phyloP scores from a whole-genome alignment of 2,329 filamentous ascomycete genomes.

The Colletotrichum brevisporum region DNA sequence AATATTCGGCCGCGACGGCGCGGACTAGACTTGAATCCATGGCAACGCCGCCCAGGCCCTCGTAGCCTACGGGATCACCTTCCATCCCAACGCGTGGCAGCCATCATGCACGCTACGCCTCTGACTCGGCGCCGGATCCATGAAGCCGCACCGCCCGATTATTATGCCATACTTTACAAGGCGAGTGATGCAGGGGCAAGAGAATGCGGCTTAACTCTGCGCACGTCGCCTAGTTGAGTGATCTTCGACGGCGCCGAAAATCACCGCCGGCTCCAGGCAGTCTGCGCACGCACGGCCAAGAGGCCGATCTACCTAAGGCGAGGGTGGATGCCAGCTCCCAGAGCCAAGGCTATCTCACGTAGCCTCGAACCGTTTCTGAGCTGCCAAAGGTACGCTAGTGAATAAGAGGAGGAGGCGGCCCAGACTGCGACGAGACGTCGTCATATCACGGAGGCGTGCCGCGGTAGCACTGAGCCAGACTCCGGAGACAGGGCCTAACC shows the following conservation, averaged over 20 bases:
- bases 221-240: not conserved
- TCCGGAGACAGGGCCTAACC: not conserved
- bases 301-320: too few species aligned
- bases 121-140: not conserved
- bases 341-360: too few species aligned
- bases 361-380: too few species aligned
- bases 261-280: not conserved
- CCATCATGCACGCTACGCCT: slow-evolving; percentile 1
- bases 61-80: not conserved
- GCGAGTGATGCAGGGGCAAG: not conserved
- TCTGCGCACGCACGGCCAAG: not conserved
- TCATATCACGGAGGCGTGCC: slow-evolving; percentile 1
- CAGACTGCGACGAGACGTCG: not conserved
- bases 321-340: too few species aligned
- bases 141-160: not conserved
- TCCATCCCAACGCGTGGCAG: slow-evolving; percentile 9
- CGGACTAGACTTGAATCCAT: not conserved
- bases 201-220: not conserved
- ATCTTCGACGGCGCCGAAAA: slow-evolving; percentile 18
- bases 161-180: not conserved
- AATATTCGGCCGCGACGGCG: not conserved
- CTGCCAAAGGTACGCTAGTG: not conserved
- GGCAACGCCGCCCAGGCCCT: not conserved
- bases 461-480: not conserved
- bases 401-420: not conserved